Base-by-base conservation (phyloP, 345 rosid species). In the Syzygium grande region DNA sequence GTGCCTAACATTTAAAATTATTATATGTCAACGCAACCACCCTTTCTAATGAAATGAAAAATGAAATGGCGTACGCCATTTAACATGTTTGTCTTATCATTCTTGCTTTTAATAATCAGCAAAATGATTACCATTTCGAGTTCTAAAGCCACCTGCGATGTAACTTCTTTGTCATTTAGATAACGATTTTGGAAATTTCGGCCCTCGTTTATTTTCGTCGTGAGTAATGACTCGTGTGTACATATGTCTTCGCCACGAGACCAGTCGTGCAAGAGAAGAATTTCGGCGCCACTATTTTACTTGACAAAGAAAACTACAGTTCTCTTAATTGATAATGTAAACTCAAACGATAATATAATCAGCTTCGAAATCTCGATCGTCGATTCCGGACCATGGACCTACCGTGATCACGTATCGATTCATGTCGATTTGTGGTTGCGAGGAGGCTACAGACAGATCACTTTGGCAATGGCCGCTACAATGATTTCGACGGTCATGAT, bases 201-300 rank as follows among this genome's bases (percentile, higher is more conserved):
- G 79, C 4, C 43, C 25, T 3, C 1, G 6, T 4, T 38, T 11
- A 34, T 17, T 34, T 68, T 68, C 13, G 19, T 11, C 13, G 9
- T 10, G 4, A 34, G 0, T 17, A 16, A 65, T 34, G 46, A 9
- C 79, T 68, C 19, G 12, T 17, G 25, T 30, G 79, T 17, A 30
- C 3, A 15, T 8, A 30, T 4, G 79, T 34, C 23, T 68, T 30
- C 0, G 5, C 12, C 1, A 2, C 0, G 1, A 15, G 78, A 65
- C 11, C 9, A 0, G 3, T 68, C 1, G 6, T 10, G 2, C 3
- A 4, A 30, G 16, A 2, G 23, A 30, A 65, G 30, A 16, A 7
- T 68, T 9, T 2, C 19, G 9, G 1, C 1, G 1, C 13, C 3
- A 0, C 12, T 2, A 38, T 17, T 4, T 65, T 9, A 9, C 9